Evolutionary conservation across 768 basidiomycete species (phyloP), one percentile per base, ranked within the genome.

Genomic region (Scleroderma bovista): DNA sequence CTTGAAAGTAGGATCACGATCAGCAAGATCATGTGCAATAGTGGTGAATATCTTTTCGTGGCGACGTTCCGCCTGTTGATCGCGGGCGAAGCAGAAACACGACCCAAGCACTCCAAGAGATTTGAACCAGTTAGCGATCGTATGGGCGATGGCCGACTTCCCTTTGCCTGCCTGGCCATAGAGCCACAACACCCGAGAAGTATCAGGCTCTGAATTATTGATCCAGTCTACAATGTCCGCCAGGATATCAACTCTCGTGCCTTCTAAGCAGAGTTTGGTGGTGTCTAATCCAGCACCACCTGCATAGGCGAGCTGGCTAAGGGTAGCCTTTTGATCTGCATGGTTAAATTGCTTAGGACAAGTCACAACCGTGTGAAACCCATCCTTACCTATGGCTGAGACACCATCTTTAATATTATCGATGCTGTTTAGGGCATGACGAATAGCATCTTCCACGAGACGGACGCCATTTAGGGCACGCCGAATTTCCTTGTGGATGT

Each of bases 31-130:
- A 13, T 50, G 51, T 23, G 19, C 39, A 20, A 40, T 40, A 3
- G 39, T 40, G 19, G 39, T 40, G 39, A 40, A 40, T 40, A 34
- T 58, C 56, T 48, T 24, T 43, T 39, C 37, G 46, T 47, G 45
- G 26, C 47, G 50, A 15, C 41, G 10, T 29, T 50, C 48, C 1
- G 36, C 33, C 33, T 46, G 19, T 19, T 5, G 22, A 11, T 24
- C 32, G 23, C 34, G 52, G 20, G 51, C 47, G 24, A 62, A 56
- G 44, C 59, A 62, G 24, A 62, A 49, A 10, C 50, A 48, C 17
- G 61, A 54, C 20, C 60, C 61, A 2, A 62, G 53, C 15, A 53
- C 37, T 17, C 49, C 47, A 20, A 48, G 13, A 29, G n/a, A n/a
- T n/a, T n/a, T n/a, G n/a, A n/a, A n/a, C n/a, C n/a, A n/a, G n/a